These are phyloP conservation scores for Physcia stellaris DNA, from an alignment of 495 filamentous ascomycete species.

Conservation along the genomic window DNA sequence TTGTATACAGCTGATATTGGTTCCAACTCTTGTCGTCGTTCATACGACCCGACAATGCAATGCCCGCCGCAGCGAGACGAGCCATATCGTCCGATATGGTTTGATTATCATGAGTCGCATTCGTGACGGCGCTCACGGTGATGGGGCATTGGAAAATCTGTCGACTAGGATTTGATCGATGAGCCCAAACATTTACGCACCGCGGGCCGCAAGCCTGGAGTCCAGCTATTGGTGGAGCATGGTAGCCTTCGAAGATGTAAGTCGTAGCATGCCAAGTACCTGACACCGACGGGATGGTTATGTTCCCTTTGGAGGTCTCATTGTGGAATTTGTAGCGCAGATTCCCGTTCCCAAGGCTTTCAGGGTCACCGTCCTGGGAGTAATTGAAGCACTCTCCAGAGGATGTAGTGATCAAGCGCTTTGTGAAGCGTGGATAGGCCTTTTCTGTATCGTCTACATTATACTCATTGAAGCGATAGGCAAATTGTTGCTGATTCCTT, in stretches of 20 bases:
- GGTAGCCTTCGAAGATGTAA: constrained; percentile 7
- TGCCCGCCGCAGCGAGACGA: constrained; percentile 8
- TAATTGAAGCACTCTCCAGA: constrained; percentile 1
- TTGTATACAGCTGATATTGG: constrained; percentile 9
- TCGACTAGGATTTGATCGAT: neutral
- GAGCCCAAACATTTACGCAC: constrained; percentile 9
- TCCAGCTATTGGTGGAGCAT: neutral
- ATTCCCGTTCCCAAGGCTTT: neutral
- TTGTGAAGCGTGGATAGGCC: constrained; percentile 5
- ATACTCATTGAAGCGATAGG: constrained; percentile 9
- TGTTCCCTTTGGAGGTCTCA: constrained; percentile 1
- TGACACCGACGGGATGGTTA: neutral
- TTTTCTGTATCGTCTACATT: neutral
- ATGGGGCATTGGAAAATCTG: constrained; percentile 9
- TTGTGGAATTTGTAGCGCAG: neutral
- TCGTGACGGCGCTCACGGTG: constrained; percentile 1
- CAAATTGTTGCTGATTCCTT: neutral
- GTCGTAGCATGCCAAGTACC: constrained; percentile 4
- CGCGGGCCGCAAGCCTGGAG: constrained; percentile 2
- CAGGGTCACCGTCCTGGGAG: neutral
- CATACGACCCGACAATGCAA: constrained; percentile 8
- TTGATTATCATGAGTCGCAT: neutral
- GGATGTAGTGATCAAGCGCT: constrained; percentile 2
- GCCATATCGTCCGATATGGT: constrained; percentile 5
- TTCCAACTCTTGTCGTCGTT: neutral